phyloP scores from a whole-genome alignment of 441 rosid genomes.

The Raphanus hybrid region DNA sequence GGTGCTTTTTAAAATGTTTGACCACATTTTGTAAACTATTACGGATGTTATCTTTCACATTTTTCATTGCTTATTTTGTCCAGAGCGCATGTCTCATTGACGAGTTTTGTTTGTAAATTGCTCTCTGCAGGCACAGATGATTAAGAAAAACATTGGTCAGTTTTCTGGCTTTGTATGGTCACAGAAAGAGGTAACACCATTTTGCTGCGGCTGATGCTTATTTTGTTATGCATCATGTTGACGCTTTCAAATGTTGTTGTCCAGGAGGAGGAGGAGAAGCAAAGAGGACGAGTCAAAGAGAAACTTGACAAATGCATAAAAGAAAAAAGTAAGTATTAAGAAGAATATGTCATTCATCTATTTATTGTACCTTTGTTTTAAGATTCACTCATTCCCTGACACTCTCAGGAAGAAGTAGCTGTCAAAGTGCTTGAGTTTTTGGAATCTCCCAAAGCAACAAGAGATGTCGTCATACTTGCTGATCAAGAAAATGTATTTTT shows the following conservation, averaged over 20 bases:
- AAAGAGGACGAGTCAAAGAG: constrained; percentile 73
- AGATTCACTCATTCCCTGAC: constrained; percentile 13
- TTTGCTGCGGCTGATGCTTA: background rate
- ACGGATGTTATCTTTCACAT: no score
- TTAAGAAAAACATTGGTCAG: constrained; percentile 87
- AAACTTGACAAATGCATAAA: constrained; percentile 92
- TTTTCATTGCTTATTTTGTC: background rate
- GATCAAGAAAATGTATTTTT: constrained; percentile 78
- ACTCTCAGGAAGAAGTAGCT: constrained; percentile 75
- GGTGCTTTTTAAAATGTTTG: constrained; percentile 47
- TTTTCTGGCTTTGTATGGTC: constrained; percentile 94
- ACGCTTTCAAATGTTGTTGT: constrained; percentile 11
- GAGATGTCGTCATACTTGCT: constrained; percentile 71
- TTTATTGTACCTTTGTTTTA: constrained; percentile 18
- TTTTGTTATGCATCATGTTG: constrained; percentile 19
- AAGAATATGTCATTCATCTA: constrained; percentile 5
- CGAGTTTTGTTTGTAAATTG: constrained; percentile 18
- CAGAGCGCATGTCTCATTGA: background rate
- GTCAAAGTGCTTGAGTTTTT: constrained; percentile 84
- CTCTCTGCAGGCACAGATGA: constrained; percentile 64
- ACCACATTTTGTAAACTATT: background rate
- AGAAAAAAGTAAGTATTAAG: constrained; percentile 75
- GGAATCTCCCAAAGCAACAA: constrained; percentile 86
- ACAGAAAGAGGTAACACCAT: constrained; percentile 71
- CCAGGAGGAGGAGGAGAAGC: constrained; percentile 66